Conservation (phyloP, 2,329 filamentous ascomycete species). For the Alternaria novae-zelandiae region DNA sequence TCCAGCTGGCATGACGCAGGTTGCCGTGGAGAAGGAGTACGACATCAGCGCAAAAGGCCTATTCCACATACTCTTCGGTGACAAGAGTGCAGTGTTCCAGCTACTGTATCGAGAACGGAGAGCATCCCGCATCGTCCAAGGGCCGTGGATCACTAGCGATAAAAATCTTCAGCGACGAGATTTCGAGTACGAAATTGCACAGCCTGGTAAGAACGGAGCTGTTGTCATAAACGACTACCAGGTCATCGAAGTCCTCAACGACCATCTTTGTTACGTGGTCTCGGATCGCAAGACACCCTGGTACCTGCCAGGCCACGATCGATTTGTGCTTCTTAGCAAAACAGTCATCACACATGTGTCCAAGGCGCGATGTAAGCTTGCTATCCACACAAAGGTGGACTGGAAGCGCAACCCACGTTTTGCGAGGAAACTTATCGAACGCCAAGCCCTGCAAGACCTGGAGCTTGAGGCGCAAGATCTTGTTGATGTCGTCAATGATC, state of each 20-base stretch:
- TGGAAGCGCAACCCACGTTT: conserved; percentile 69
- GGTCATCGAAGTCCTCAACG: conserved; percentile 72
- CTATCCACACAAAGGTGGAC: conserved; percentile 85
- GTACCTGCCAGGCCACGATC: conserved; percentile 82
- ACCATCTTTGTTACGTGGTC: conserved; percentile 69
- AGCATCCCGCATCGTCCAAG: conserved; percentile 70
- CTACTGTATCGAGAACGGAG: conserved; percentile 77
- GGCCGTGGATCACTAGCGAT: conserved; percentile 79
- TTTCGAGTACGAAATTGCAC: conserved; percentile 79
- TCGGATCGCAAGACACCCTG: conserved; percentile 71
- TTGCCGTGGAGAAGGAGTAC: conserved; percentile 80
- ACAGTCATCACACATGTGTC: conserved; percentile 92
- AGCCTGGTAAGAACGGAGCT: conserved; percentile 40
- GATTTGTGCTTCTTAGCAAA: conserved; percentile 85
- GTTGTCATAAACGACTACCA: conserved; percentile 79
- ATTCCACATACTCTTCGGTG: conserved; percentile 95
- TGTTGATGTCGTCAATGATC: conserved; percentile 76
- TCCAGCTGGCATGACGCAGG: conserved; percentile 78
- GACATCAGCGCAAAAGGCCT: conserved; percentile 92
- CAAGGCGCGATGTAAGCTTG: conserved; percentile 90
- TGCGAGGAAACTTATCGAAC: conserved; percentile 59
- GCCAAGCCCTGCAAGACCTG: conserved; percentile 76
- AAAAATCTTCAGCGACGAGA: conserved; percentile 75
- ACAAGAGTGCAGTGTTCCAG: conserved; percentile 94
- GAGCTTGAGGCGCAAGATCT: conserved; percentile 75